Evolutionary conservation across 2,329 filamentous ascomycete genomes (phyloP).

Genomic region (Diplodia corticola): DNA sequence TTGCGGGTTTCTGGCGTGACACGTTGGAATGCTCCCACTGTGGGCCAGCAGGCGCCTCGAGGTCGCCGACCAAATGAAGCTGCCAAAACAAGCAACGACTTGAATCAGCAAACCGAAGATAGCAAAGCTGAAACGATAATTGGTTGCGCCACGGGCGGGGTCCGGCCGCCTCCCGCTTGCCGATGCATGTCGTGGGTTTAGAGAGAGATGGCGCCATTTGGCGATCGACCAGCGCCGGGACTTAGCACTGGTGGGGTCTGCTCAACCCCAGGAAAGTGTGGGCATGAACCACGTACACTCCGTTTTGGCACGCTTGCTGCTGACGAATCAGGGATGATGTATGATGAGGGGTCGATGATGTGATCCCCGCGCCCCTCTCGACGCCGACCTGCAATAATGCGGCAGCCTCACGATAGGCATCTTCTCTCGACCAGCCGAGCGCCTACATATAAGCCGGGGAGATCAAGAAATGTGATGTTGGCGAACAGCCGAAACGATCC

Average conservation of each 20-base stretch:
- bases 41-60: not conserved
- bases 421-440: not conserved
- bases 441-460: conserved; percentile 6
- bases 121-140: not conserved
- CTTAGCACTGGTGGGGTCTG: not conserved
- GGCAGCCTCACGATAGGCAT: not conserved
- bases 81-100: not conserved
- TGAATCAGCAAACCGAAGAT: not conserved
- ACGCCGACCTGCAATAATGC: not conserved
- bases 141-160: conserved; percentile 1
- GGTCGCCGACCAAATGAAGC: conserved; percentile 14
- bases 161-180: conserved; percentile 8
- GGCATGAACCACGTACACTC: not conserved
- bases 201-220: conserved; percentile 17
- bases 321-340: conserved; percentile 19
- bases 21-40: not conserved
- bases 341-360: conserved; percentile 22
- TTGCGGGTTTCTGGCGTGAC: conserved; percentile 1
- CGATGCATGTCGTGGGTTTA: conserved; percentile 16
- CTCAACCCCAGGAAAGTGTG: not conserved
- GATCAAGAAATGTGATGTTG: not conserved
- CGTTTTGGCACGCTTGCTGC: not conserved
- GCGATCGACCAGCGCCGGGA: conserved; percentile 5
- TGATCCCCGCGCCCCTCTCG: conserved; percentile 16
- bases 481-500: not conserved